These are phyloP conservation scores for Bipolaris bicolor DNA, from an alignment of 2,329 filamentous ascomycete species.

Conservation along the genomic window DNA sequence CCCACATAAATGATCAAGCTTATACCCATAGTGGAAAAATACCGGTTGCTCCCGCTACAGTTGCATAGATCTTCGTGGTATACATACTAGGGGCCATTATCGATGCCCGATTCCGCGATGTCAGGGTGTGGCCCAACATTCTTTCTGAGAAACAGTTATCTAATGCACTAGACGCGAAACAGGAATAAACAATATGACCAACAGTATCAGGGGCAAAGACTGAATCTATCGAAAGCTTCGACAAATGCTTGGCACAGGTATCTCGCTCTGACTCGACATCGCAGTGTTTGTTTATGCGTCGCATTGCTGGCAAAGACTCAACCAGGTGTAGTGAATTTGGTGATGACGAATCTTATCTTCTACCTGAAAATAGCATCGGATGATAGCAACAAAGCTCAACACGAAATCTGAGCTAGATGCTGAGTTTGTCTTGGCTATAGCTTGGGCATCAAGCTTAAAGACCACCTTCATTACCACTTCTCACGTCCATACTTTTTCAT, in stretches of 20 bases:
- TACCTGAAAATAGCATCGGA: neutral
- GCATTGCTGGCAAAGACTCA: neutral
- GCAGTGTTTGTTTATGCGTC: neutral
- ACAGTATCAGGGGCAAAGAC: neutral
- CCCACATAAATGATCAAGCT: too few species aligned
- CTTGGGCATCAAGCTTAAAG: neutral
- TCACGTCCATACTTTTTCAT: neutral
- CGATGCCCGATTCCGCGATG: too few species aligned
- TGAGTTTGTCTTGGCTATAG: neutral
- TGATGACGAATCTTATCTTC: neutral
- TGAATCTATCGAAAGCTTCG: neutral
- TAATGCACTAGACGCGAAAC: too few species aligned
- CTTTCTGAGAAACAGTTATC: too few species aligned
- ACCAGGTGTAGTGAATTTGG: neutral
- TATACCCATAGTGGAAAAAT: too few species aligned
- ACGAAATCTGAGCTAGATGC: neutral
- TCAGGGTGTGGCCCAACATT: too few species aligned
- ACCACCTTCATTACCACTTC: neutral
- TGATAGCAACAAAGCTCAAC: neutral
- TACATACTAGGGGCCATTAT: too few species aligned
- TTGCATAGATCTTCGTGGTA: too few species aligned
- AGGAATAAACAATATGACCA: too few species aligned
- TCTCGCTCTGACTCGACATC: neutral
- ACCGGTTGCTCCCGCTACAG: too few species aligned
- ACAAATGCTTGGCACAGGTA: neutral